Percentiles rank a stretch among this genome's conserved stretches.
Evolutionary conservation across 1,284 basidiomycete species (phyloP).

Genomic region (Wolfiporia cocos): DNA sequence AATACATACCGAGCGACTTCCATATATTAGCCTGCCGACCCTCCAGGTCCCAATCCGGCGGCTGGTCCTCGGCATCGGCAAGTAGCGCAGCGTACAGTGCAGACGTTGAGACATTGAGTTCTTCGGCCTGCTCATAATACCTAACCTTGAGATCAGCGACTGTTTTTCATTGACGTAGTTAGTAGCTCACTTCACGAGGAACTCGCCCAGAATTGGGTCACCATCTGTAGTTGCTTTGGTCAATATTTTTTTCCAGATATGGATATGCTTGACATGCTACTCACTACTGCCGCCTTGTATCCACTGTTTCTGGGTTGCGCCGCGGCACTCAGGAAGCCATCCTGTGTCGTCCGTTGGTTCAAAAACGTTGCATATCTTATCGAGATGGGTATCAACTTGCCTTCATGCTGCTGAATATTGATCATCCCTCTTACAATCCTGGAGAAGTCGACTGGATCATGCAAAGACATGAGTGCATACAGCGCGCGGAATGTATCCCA

Average conservation of each 20-base stretch:
- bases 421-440: conserved; percentile 56
- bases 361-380: neutral
- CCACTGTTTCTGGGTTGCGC: conserved; percentile 39
- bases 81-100: conserved; percentile 49
- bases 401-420: conserved; percentile 62
- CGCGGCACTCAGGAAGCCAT: conserved; percentile 60
- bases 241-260: neutral
- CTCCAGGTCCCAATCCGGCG: conserved; percentile 57
- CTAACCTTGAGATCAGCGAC: conserved; percentile 22
- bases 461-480: conserved; percentile 54
- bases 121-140: conserved; percentile 39
- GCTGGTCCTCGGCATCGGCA: conserved; percentile 51
- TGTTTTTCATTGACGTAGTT: neutral
- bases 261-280: conserved; percentile 17
- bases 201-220: conserved; percentile 59
- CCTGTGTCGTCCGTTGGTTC: too few relatives aligned
- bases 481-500: conserved; percentile 64
- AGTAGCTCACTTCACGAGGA: conserved; percentile 53
- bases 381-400: conserved; percentile 21
- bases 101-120: conserved; percentile 39
- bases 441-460: conserved; percentile 51
- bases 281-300: conserved; percentile 62
- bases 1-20: conserved; percentile 32
- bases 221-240: conserved; percentile 34
- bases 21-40: conserved; percentile 54